Evolutionary conservation across 2,329 filamentous ascomycete genomes (phyloP), one percentile per base, ranked within the genome.

Genomic region (Pyrenophora tritici-repentis): DNA sequence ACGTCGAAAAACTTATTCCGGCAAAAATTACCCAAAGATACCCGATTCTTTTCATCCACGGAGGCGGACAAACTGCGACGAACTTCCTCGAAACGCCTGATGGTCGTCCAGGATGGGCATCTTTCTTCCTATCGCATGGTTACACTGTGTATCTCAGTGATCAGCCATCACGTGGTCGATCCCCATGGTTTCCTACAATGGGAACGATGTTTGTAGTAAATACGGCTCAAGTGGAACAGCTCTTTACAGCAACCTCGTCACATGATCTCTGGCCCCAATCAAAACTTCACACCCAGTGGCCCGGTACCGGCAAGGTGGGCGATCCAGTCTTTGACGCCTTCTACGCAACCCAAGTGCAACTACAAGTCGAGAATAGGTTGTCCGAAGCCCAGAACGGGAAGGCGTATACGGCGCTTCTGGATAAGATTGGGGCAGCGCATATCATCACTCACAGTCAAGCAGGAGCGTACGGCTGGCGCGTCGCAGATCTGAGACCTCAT

Each of bases 371-470:
- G 47, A 45, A 58, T 9, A 44, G 53, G 2, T 61, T 66, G 6
- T 62, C 65, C 6, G 66, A 75, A 54, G 62, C 62, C 5, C 68
- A 66, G 2, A 68, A 73, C 17, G 71, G 71, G 17, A 56, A 70
- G 9, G 76, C 76, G 0, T 75, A 79, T 6, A 64, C 67, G 3
- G 70, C 68, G 1, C 72, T 83, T 1, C 71, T 83, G 9, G 67
- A 78, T 12, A 62, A 56, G 8, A 77, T 78, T 13, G 78, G 75
- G 2, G 65, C 69, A 0, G 72, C 73, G 0, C 67, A 81, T 34
- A 59, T 84, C 3, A 54, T 86, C 9, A 78, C 77, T 0, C 79
- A 85, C 54, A 81, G 79, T 0, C 75, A 81, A 13, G 78, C 79
- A 3, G 76, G 77, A 1, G 71, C 71, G 9, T 75, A 76, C 51